Evolutionary conservation across 176 grass and related monocot genomes (phyloP), one percentile per base, ranked within the genome.

Genomic region (Dactylis glomerata): DNA sequence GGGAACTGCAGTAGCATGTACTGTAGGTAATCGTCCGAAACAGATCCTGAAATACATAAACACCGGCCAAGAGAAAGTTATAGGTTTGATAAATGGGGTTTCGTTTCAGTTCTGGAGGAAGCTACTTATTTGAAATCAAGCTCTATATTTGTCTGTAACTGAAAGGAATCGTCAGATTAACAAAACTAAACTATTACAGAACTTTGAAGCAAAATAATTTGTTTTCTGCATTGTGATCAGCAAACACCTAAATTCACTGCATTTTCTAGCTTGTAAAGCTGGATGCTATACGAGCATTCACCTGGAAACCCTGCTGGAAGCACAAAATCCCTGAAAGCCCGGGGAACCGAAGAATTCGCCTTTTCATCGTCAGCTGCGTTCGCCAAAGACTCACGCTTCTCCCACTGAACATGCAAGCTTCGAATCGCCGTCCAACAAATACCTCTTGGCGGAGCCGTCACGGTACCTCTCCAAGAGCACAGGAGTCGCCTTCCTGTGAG

Each of bases 1-100:
- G 95, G 95, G 54, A 98, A 90, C 37, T 98, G 95, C 81, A 90
- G 78, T 86, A 98, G 68, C 92, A 98, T 95, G 73, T 98, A 98
- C 0, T 93, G 91, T 57, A 95, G 82, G 89, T 95, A 98, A 84
- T 98, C 95, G 78, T 91, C 87, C n/a, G 95, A 92, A 26, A 98
- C 95, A 32, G 95, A 98, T 24, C 75, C 95, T 98, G 77, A 71
- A 83, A 51, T 73, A 67, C 6, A 8, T 17, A 31, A 59, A 87
- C 15, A 75, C 73, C 31, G 30, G 79, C 73, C 40, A 85, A 23
- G 3, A 67, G 12, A 16, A 6, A 36, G 12, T 76, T 83, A 51
- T 32, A n/a, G 15, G 63, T 61, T 69, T 66, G 16, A 20, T 16
- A 24, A 32, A 10, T 3, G 31, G 3, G 50, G 22, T 41, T 20